Conservation (phyloP, 2,329 filamentous ascomycete species). For the Aquanectria penicillioides region DNA sequence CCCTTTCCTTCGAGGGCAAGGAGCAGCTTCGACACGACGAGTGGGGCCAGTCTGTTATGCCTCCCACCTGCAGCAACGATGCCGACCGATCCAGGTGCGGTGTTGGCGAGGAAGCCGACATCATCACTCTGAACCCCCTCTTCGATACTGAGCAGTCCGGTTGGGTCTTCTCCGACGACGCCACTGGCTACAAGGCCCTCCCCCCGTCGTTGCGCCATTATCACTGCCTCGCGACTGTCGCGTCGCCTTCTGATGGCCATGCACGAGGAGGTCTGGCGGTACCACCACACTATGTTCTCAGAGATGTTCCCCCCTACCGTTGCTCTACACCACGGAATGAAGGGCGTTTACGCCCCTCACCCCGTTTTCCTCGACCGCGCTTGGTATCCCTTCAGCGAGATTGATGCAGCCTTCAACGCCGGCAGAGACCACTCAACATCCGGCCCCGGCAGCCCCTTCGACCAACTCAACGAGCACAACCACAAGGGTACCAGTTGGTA, state of each 20-base stretch:
- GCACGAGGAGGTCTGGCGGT: slow-evolving; percentile 76
- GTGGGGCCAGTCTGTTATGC: slow-evolving; percentile 62
- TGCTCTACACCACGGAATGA: slow-evolving; percentile 80
- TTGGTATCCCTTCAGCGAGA: slow-evolving; percentile 73
- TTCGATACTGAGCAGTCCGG: slow-evolving; percentile 77
- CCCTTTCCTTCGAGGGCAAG: slow-evolving; percentile 63
- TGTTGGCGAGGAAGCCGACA: slow-evolving; percentile 76
- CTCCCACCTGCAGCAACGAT: slow-evolving; percentile 63
- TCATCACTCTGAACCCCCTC: slow-evolving; percentile 81
- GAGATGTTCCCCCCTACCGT: slow-evolving; percentile 82
- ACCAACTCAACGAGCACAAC: slow-evolving; percentile 79
- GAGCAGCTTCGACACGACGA: slow-evolving; percentile 61
- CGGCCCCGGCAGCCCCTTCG: slow-evolving; percentile 73
- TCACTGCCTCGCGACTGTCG: slow-evolving; percentile 76
- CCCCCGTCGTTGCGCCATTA: slow-evolving; percentile 77
- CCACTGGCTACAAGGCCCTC: slow-evolving; percentile 75
- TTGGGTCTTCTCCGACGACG: slow-evolving; percentile 77
- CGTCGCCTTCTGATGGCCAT: slow-evolving; percentile 74
- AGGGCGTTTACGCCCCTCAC: slow-evolving; percentile 83
- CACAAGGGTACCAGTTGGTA: slow-evolving; percentile 87
- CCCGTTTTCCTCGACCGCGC: slow-evolving; percentile 81
- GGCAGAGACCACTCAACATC: slow-evolving; percentile 74
- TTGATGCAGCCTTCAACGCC: slow-evolving; percentile 83
- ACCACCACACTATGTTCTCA: slow-evolving; percentile 77
- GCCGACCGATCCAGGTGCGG: slow-evolving; percentile 66